Percentiles rank a stretch among this genome's conserved stretches.
phyloP scores from a whole-genome alignment of 306 rosid genomes.

The Lathyrus sativus region DNA sequence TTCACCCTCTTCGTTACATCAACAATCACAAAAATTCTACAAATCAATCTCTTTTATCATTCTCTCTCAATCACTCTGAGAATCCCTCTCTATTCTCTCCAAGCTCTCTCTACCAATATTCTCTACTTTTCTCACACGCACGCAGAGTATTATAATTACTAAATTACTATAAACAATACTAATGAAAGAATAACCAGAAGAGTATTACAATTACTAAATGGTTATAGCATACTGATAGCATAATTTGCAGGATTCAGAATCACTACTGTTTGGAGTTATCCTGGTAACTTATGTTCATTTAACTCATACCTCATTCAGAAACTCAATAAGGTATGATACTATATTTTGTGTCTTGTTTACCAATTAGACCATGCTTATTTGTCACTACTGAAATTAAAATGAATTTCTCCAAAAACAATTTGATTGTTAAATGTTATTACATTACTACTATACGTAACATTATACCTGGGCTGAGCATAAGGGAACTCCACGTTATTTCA shows the following conservation, averaged over 20 bases:
- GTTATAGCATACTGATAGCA: not conserved
- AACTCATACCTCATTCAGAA: slow-evolving; percentile 26
- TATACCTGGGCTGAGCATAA: slow-evolving; percentile 86
- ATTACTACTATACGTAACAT: not conserved
- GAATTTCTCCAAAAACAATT: not conserved
- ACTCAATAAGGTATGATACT: not conserved
- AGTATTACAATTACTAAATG: not conserved
- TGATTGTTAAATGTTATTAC: slow-evolving; percentile 4
- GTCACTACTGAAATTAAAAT: not conserved
- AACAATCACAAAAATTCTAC: no score
- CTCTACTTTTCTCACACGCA: no score
- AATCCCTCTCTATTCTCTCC: no score
- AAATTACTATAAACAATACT: slow-evolving; percentile 20
- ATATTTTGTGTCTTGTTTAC: slow-evolving; percentile 3
- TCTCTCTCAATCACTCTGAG: no score
- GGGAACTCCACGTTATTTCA: slow-evolving; percentile 82
- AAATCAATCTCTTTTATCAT: no score
- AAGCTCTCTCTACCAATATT: no score
- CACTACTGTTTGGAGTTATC: slow-evolving; percentile 6
- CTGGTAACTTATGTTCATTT: slow-evolving; percentile 14
- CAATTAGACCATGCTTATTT: slow-evolving; percentile 3
- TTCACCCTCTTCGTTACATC: no score
- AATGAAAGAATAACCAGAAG: not conserved
- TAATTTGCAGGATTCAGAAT: not conserved
- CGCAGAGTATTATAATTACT: no score